These are phyloP conservation scores for Coniella vitis DNA, from an alignment of 2,329 filamentous ascomycete genomes.

Conservation along the genomic window DNA sequence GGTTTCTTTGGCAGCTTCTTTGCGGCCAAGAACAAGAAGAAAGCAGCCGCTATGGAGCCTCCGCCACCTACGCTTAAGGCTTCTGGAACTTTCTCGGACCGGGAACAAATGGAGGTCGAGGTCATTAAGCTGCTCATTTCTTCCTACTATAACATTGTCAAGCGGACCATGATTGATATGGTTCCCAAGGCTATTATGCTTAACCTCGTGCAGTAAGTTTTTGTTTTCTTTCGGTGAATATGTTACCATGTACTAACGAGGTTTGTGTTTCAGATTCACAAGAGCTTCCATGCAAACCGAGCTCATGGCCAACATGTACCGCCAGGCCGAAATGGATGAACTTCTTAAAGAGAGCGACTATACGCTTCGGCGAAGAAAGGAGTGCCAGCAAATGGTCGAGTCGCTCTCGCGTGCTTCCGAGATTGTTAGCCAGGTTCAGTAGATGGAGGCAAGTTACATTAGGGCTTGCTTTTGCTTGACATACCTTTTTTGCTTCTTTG, in stretches of 20 bases:
- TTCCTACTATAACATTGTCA: slow-evolving; percentile 97
- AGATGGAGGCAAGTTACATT: slow-evolving; percentile 19
- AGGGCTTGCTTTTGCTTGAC: background rate
- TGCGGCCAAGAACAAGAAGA: slow-evolving; percentile 99
- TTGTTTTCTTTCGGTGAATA: no score
- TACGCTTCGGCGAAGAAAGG: slow-evolving; percentile 88
- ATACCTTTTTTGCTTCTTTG: no score
- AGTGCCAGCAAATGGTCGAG: slow-evolving; percentile 99
- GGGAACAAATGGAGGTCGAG: slow-evolving; percentile 92
- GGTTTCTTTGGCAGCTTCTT: slow-evolving; percentile 99
- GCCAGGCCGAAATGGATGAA: slow-evolving; percentile 81
- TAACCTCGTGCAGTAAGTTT: slow-evolving; percentile 81
- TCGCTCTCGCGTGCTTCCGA: slow-evolving; percentile 83
- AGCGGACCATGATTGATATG: slow-evolving; percentile 99
- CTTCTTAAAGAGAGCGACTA: slow-evolving; percentile 97
- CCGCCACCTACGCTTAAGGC: slow-evolving; percentile 91
- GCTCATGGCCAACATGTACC: slow-evolving; percentile 95
- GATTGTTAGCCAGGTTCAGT: slow-evolving; percentile 81
- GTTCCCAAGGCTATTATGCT: slow-evolving; percentile 99
- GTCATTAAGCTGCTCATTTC: slow-evolving; percentile 97
- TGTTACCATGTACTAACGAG: no score
- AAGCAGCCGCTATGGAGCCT: slow-evolving; percentile 98
- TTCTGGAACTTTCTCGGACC: slow-evolving; percentile 86
- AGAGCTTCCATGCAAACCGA: slow-evolving; percentile 99
- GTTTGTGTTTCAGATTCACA: slow-evolving; percentile 72